These are phyloP conservation scores for Puccinellia tenuiflora DNA, from an alignment of 176 grass and related monocot genomes.

Conservation along the genomic window DNA sequence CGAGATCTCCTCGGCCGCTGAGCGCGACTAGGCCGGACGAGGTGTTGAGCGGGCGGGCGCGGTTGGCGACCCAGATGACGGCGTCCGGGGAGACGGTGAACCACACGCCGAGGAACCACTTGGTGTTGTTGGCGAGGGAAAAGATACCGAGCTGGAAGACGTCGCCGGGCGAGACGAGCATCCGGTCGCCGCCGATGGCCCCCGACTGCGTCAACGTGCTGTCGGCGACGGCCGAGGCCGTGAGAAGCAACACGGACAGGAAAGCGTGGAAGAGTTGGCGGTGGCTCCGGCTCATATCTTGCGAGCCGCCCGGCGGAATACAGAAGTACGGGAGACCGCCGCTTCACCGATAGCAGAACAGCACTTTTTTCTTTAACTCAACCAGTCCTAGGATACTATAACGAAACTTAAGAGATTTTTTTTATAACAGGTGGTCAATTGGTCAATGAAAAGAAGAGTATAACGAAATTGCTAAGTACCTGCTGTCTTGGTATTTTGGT, in stretches of 20 bases:
- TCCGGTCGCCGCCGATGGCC: slow-evolving; percentile 20
- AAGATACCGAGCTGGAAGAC: slow-evolving; percentile 54
- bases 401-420: background rate
- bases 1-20: slow-evolving; percentile 12
- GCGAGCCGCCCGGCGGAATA: background rate
- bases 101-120: slow-evolving; percentile 57
- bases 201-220: slow-evolving; percentile 13
- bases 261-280: slow-evolving; percentile 1
- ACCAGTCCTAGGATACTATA: no score
- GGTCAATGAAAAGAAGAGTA: background rate
- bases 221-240: background rate
- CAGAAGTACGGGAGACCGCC: background rate
- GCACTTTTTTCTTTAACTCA: background rate
- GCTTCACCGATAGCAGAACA: background rate
- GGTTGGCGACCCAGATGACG: slow-evolving; percentile 66
- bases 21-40: background rate
- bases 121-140: background rate
- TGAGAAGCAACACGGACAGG: background rate
- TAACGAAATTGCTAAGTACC: background rate
- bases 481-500: no score
- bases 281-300: background rate
- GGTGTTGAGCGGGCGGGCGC: slow-evolving; percentile 31
- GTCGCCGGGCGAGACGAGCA: slow-evolving; percentile 19
- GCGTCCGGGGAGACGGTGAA: slow-evolving; percentile 29
- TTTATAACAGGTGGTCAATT: background rate